Evolutionary conservation across 176 grass and related monocot genomes (phyloP), one percentile per base, ranked within the genome.

Genomic region (Canna indica): DNA sequence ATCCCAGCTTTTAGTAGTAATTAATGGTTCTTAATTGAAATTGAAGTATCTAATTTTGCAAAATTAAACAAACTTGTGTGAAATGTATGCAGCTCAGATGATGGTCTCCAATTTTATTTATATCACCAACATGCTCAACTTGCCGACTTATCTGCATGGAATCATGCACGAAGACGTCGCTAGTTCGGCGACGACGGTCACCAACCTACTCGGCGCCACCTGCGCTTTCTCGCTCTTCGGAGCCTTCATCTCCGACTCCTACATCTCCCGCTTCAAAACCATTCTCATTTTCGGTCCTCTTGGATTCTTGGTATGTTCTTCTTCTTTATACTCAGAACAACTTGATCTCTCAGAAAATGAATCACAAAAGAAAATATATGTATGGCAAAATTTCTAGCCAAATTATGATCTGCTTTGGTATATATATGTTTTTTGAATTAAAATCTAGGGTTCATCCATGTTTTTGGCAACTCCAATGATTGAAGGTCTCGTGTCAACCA

Each of bases 161-260:
- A 83, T 75, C 54, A 87, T 91, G 76, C 82, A 91, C 70, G 87
- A 81, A 76, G 82, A 79, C 30, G 77, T 88, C 18, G 63, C 81
- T 3, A 66, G 70, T 58, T 87, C 85, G 60, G 64, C 79, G 45
- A 91, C 77, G 22, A 85, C 73, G 20, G 54, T 80, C 34, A 83
- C 85, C 47, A 91, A 88, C 62, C 58, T 83, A 35, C 0, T 83
- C 38, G 88, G 85, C 3, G 85, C 82, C 13, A 73, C 61, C 12
- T 77, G 64, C 47, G 85, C 75, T 14, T 91, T 88, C 67, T 30
- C 79, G 71, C 59, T 85, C n/a, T 17, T 88, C 18, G 84, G 85
- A 70, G 85, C 85, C 64, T 88, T 88, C 72, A 64, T 91, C 71
- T 88, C 82, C 1, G 85, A 91, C 41, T 85, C 84, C 9, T 85